A percentile compares a stretch with the other conserved stretches of the same genome.
Evolutionary conservation across 176 grass and related monocot species (phyloP).

Genomic region (Triticum aestivum): IWGSC_CS_RefSeq_v2.1 NC_057809.1:487202641-487203140

Average conservation of each 20-base stretch:
- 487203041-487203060: not conserved
- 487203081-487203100: not conserved
- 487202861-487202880: constrained; percentile 31
- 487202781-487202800: not conserved
- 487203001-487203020: not conserved
- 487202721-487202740: not conserved
- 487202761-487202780: not conserved
- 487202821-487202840: constrained; percentile 20
- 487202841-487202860: constrained; percentile 15
- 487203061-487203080: not conserved
- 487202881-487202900: constrained; percentile 40
- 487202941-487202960: not conserved
- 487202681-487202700: too few relatives aligned
- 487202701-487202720: not conserved
- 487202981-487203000: not conserved
- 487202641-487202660: not conserved
- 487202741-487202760: not conserved
- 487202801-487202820: not conserved
- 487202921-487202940: not conserved
- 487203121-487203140: not conserved
- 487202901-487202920: not conserved
- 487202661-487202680: not conserved
- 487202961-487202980: not conserved
- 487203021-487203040: not conserved
- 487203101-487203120: constrained; percentile 8